These are phyloP conservation scores for Leishmania braziliensis DNA, from an alignment of 208 protist species.

Conservation along the genomic window DNA sequence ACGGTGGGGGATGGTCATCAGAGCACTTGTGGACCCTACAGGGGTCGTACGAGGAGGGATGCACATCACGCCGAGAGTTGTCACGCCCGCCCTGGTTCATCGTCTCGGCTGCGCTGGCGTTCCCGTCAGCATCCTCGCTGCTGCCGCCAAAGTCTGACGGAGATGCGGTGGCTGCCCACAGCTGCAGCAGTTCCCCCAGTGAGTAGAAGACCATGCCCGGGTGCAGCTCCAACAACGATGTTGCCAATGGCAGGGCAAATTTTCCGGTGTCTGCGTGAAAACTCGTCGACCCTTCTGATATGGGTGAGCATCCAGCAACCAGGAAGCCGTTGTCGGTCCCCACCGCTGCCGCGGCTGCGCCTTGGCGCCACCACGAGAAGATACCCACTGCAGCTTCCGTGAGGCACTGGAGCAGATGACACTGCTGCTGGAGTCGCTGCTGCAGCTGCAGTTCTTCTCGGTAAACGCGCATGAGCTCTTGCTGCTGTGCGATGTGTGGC, in stretches of 20 bases:
- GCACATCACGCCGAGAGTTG: neutral
- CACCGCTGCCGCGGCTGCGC: slow-evolving; percentile 7
- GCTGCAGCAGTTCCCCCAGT: slow-evolving; percentile 25
- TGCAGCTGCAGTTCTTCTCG: slow-evolving; percentile 23
- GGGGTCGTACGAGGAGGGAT: neutral
- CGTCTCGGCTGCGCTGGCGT: neutral
- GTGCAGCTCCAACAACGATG: neutral
- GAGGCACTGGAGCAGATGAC: slow-evolving; percentile 18
- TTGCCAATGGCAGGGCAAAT: neutral
- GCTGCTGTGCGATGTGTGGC: slow-evolving; percentile 8
- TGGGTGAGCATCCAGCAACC: neutral
- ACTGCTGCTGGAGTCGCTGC: slow-evolving; percentile 22
- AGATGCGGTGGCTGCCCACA: slow-evolving; percentile 5
- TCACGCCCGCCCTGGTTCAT: neutral
- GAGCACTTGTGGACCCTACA: neutral
- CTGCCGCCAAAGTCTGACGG: neutral
- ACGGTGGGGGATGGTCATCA: neutral
- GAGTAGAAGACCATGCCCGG: slow-evolving; percentile 27
- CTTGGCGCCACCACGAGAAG: slow-evolving; percentile 25
- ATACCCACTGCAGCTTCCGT: slow-evolving; percentile 12
- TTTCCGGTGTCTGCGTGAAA: neutral
- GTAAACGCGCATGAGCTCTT: slow-evolving; percentile 19
- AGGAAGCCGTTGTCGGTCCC: neutral
- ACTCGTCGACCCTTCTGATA: neutral
- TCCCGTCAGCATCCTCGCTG: slow-evolving; percentile 3